These are phyloP conservation scores for Globisporangium orthogonon DNA, from an alignment of 352 stramenopile genomes.

Conservation along the genomic window DNA sequence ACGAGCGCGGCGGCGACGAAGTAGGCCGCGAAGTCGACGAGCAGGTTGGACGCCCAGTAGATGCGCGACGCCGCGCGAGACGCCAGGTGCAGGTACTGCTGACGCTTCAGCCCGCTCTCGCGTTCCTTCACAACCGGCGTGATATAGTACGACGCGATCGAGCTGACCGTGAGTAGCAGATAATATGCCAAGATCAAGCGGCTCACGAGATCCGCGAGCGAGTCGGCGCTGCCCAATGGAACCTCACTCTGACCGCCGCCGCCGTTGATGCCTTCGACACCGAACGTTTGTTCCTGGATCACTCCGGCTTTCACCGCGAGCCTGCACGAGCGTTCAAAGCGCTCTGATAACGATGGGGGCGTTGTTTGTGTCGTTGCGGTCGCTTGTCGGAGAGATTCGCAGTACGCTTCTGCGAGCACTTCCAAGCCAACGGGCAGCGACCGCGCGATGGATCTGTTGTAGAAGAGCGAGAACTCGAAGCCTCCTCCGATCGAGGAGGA, in stretches of 20 bases:
- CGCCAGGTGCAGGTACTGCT: slow-evolving; percentile 68
- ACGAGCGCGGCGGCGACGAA: slow-evolving; percentile 24
- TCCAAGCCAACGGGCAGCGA: slow-evolving; percentile 60
- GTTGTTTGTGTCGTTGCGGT: not conserved
- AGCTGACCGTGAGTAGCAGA: slow-evolving; percentile 53
- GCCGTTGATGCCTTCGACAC: not conserved
- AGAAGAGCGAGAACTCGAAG: slow-evolving; percentile 45
- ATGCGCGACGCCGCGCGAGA: slow-evolving; percentile 33
- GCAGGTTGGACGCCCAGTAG: slow-evolving; percentile 65
- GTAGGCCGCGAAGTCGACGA: slow-evolving; percentile 58
- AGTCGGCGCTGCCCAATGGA: not conserved
- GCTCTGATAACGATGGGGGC: not conserved
- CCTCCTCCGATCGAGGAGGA: not conserved
- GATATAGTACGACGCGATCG: slow-evolving; percentile 60
- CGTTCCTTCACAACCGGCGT: slow-evolving; percentile 59
- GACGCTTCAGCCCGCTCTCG: slow-evolving; percentile 61
- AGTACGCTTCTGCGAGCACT: slow-evolving; percentile 57
- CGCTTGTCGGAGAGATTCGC: slow-evolving; percentile 17
- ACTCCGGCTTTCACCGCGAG: slow-evolving; percentile 45
- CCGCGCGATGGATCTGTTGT: slow-evolving; percentile 56
- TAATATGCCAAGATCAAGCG: slow-evolving; percentile 93
- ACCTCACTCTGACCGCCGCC: not conserved
- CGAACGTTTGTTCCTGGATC: slow-evolving; percentile 14
- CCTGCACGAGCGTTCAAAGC: slow-evolving; percentile 18
- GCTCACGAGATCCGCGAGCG: slow-evolving; percentile 17